Base-by-base conservation (phyloP, 2,329 filamentous ascomycete genomes). In the Trichoderma sp. region DNA sequence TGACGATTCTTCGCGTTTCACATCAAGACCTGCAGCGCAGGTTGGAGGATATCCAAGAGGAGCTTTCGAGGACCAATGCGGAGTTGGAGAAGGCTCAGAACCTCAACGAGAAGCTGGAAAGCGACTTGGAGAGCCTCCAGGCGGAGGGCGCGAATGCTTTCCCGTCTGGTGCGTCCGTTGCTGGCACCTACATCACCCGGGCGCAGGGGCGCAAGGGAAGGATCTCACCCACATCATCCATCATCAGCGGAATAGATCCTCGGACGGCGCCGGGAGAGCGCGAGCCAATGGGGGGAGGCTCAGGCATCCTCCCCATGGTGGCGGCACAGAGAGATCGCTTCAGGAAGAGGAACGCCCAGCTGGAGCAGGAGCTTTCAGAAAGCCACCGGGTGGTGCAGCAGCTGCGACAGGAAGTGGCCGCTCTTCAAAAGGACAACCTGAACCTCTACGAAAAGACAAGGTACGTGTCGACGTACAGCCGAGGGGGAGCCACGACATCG, bases 311-410 rank as follows among this genome's bases (percentile, higher is more conserved):
- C 26, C 96, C 95, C 41, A 99, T 99, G 96, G 91, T 99, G 60
- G 97, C 95, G 41, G 95, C 96, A 1, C 96, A 99, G 78, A 90
- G 95, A 67, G 95, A 99, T 78, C 92, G 95, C 59, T 99, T 98
- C 85, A 98, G 97, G 83, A 92, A 96, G 81, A 92, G 93, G 74
- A 98, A 97, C 69, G 81, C 88, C 0, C 91, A 99, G 75, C 86
- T 99, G 24, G 95, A 98, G 78, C 87, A 90, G 67, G 94, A 98
- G 73, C 82, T 98, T 10, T 92, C 93, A 6, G 93, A 96, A 69
- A 86, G 86, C 41, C 92, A 98, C 76, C 85, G 87, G 54, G 90
- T 86, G 0, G 88, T 97, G 24, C 94, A 93, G 21, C 90, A 93
- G 43, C 82, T 99, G 54, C 88, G 95, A 50, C 92, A 96, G 71